Evolutionary conservation across 108 stramenopile genomes (phyloP).

Genomic region (Nitzschia palea): DNA sequence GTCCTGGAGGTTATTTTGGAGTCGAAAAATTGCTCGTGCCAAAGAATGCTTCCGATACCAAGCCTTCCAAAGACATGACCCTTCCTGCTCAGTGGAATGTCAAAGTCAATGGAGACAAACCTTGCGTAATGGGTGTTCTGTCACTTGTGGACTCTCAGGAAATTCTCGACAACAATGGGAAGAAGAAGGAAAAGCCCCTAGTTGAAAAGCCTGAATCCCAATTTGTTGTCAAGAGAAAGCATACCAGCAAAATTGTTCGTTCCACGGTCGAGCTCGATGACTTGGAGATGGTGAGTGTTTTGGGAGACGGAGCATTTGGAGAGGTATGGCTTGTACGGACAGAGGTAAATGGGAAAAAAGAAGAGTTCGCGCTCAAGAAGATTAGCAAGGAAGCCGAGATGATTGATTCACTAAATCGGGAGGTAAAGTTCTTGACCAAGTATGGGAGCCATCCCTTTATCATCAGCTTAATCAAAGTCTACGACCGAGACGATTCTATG

Average conservation of each 20-base stretch:
- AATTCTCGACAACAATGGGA: slow-evolving; percentile 30
- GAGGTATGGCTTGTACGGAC: slow-evolving; percentile 81
- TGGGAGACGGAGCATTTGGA: slow-evolving; percentile 93
- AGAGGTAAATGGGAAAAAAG: slow-evolving; percentile 18
- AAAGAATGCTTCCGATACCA: slow-evolving; percentile 23
- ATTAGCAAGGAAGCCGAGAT: slow-evolving; percentile 84
- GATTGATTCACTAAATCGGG: slow-evolving; percentile 75
- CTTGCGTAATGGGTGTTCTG: slow-evolving; percentile 65
- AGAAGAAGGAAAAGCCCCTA: slow-evolving; percentile 10
- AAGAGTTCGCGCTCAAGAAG: slow-evolving; percentile 83
- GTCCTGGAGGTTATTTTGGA: slow-evolving; percentile 59
- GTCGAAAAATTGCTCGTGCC: slow-evolving; percentile 50
- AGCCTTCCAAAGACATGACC: slow-evolving; percentile 12
- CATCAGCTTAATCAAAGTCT: slow-evolving; percentile 57
- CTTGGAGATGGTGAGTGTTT: slow-evolving; percentile 45
- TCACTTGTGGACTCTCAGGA: slow-evolving; percentile 61
- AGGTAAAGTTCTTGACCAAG: slow-evolving; percentile 33
- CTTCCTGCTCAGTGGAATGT: slow-evolving; percentile 57
- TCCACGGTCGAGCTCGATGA: slow-evolving; percentile 34
- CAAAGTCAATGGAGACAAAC: slow-evolving; percentile 45
- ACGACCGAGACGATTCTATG: slow-evolving; percentile 56
- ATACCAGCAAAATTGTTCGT: background rate
- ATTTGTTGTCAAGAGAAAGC: slow-evolving; percentile 20
- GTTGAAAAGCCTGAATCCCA: slow-evolving; percentile 14
- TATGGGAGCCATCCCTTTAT: slow-evolving; percentile 71